Percentiles rank a stretch among this genome's conserved stretches.
These are phyloP conservation scores for Thielaviopsis populi DNA, from an alignment of 2,329 filamentous ascomycete species.

Conservation along the genomic window DNA sequence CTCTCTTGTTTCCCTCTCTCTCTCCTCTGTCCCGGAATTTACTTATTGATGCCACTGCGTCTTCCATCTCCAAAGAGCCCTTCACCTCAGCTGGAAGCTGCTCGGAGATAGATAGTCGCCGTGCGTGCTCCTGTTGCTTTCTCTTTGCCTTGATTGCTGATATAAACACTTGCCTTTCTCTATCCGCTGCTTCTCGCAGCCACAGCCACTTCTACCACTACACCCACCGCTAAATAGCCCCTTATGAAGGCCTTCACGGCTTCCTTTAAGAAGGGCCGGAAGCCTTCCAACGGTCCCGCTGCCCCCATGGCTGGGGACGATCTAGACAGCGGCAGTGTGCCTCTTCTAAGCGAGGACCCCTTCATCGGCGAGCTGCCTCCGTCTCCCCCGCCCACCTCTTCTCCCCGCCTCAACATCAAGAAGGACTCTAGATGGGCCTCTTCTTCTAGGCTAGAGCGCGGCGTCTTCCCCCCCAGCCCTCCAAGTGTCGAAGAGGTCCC, in stretches of 20 bases:
- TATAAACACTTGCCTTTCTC: neutral
- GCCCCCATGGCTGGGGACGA: neutral
- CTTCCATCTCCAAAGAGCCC: neutral
- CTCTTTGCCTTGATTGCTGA: neutral
- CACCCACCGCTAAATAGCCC: neutral
- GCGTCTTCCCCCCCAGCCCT: neutral
- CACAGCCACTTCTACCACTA: neutral
- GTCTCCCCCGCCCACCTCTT: neutral
- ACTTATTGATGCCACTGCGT: neutral
- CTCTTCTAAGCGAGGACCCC: neutral
- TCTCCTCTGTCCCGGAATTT: neutral
- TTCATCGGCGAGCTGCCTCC: neutral
- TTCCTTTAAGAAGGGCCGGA: constrained; percentile 16
- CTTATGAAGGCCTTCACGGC: constrained; percentile 16
- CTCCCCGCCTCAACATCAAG: neutral
- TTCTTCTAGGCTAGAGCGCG: neutral
- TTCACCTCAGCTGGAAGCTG: neutral
- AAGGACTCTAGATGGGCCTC: constrained; percentile 1
- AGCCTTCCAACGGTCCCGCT: constrained; percentile 1
- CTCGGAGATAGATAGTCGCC: neutral
- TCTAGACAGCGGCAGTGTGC: constrained; percentile 8
- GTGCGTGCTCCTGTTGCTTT: neutral
- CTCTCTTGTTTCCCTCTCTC: neutral
- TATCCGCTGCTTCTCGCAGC: neutral
- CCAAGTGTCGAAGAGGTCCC: constrained; percentile 8